Evolutionary conservation across 2,329 filamentous ascomycete genomes (phyloP).

Genomic region (Aaosphaeria arxii): DNA sequence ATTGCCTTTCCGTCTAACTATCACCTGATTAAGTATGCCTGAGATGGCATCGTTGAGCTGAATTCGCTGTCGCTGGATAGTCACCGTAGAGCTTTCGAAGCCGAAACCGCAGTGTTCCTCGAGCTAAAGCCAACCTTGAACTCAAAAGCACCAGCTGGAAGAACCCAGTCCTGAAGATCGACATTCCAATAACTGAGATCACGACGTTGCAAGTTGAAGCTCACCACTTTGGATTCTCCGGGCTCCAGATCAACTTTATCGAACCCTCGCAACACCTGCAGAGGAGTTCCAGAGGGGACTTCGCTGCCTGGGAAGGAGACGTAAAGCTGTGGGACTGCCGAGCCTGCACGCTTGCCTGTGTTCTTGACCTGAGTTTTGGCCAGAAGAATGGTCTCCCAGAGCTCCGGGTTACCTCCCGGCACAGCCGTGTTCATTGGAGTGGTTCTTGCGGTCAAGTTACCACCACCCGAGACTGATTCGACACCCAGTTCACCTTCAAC

Average conservation of each 20-base stretch:
- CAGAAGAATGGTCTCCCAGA: constrained; percentile 52
- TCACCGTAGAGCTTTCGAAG: too few species aligned
- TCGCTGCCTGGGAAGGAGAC: constrained; percentile 43
- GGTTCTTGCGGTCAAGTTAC: constrained; percentile 12
- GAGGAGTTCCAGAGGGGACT: constrained; percentile 54
- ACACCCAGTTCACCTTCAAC: constrained; percentile 40
- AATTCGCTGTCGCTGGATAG: too few species aligned
- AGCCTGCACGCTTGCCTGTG: constrained; percentile 47
- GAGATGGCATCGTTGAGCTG: too few species aligned
- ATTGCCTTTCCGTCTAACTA: too few species aligned
- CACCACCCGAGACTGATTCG: constrained; percentile 8
- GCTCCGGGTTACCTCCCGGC: constrained; percentile 53
- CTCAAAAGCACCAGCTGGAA: constrained; percentile 19
- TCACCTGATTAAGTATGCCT: too few species aligned
- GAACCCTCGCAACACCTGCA: constrained; percentile 45
- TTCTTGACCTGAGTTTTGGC: constrained; percentile 51
- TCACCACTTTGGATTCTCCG: constrained; percentile 41
- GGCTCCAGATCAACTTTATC: constrained; percentile 47
- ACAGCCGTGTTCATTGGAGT: background rate
- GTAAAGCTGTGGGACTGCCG: constrained; percentile 56
- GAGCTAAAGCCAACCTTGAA: constrained; percentile 29
- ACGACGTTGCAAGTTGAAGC: constrained; percentile 48
- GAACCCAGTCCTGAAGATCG: constrained; percentile 42
- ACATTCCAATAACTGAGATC: constrained; percentile 52
- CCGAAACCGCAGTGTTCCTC: constrained; percentile 4